Percentiles rank a stretch among this genome's conserved stretches.
Conservation (phyloP, 2,329 filamentous ascomycete species). For the Fusarium redolens region DNA sequence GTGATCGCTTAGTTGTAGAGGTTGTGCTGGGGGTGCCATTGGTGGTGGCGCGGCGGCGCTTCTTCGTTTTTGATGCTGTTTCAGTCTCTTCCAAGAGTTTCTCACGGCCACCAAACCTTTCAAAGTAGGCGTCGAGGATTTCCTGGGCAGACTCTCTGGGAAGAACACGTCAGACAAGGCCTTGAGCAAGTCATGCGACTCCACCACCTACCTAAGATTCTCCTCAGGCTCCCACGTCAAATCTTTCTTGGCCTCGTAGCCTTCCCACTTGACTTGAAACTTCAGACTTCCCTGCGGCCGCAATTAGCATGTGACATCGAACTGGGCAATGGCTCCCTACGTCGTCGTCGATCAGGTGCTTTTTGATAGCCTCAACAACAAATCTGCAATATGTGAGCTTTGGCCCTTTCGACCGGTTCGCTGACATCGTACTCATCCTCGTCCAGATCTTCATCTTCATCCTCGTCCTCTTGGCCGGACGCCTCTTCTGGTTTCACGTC, state of each 20-base stretch:
- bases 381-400: slow-evolving; percentile 61
- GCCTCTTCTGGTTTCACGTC: slow-evolving; percentile 48
- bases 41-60: slow-evolving; percentile 64
- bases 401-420: slow-evolving; percentile 12
- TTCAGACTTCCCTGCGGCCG: slow-evolving; percentile 59
- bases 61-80: slow-evolving; percentile 64
- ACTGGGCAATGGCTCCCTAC: slow-evolving; percentile 50
- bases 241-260: slow-evolving; percentile 76
- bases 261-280: slow-evolving; percentile 85
- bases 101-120: slow-evolving; percentile 71
- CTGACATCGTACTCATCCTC: slow-evolving; percentile 58
- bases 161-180: background rate
- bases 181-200: background rate
- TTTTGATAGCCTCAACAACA: slow-evolving; percentile 78
- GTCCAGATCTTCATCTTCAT: slow-evolving; percentile 52
- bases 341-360: slow-evolving; percentile 70
- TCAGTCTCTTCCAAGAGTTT: slow-evolving; percentile 63
- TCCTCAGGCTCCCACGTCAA: slow-evolving; percentile 83
- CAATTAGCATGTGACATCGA: background rate
- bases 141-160: slow-evolving; percentile 67
- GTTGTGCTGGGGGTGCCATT: slow-evolving; percentile 51
- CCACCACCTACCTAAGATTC: slow-evolving; percentile 58
- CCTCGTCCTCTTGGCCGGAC: slow-evolving; percentile 48
- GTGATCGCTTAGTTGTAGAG: slow-evolving; percentile 55
- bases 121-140: slow-evolving; percentile 73